Conservation (phyloP, 345 rosid species). For the Orychophragmus violaceus region DNA sequence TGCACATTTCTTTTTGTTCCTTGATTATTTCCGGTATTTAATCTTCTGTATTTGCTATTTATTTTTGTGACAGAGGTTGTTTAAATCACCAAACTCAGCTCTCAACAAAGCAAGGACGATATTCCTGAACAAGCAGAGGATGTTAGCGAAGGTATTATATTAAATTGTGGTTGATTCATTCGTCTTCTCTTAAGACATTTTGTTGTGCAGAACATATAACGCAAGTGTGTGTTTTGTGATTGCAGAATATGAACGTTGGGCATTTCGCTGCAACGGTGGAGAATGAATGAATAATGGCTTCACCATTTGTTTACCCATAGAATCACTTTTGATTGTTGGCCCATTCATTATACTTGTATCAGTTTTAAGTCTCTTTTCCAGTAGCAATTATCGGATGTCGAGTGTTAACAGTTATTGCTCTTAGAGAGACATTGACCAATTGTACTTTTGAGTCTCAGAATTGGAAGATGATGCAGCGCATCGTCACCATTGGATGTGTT, state of each 20-base stretch:
- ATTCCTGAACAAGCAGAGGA: conserved; percentile 69
- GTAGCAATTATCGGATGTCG: not conserved
- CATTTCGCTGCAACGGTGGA: conserved; percentile 21
- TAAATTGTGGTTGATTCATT: not conserved
- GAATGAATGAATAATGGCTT: conserved; percentile 4
- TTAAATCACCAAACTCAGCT: conserved; percentile 69
- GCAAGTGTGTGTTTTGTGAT: not conserved
- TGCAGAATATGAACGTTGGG: conserved; percentile 27
- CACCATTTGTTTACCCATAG: not conserved
- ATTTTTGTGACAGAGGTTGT: conserved; percentile 53
- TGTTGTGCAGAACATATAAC: not conserved
- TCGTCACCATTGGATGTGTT: too few species aligned
- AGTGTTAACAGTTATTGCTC: not conserved
- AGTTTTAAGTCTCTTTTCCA: not conserved
- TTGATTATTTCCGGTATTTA: not conserved
- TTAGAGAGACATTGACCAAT: not conserved
- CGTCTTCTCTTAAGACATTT: not conserved
- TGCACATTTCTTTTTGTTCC: not conserved
- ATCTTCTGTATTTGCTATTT: not conserved
- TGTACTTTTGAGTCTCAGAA: not conserved
- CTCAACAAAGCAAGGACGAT: conserved; percentile 80
- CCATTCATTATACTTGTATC: not conserved
- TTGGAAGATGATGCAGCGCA: too few species aligned
- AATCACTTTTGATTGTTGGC: not conserved
- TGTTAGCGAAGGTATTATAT: conserved; percentile 55